Evolutionary conservation across 129 eudicot species (phyloP).

Genomic region (sunflower (Helianthus annuus)): HanXRQr2.0-SUNRISE NC_035434.2:55434437-55434936

Average conservation of each 20-base stretch:
- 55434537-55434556: slow-evolving; percentile 72
- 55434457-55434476: slow-evolving; percentile 73
- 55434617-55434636: slow-evolving; percentile 84
- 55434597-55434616: slow-evolving; percentile 81
- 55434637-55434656: slow-evolving; percentile 38
- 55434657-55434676: neutral
- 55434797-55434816: slow-evolving; percentile 69
- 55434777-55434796: slow-evolving; percentile 73
- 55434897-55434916: slow-evolving; percentile 49
- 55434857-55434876: slow-evolving; percentile 37
- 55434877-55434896: slow-evolving; percentile 17
- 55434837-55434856: slow-evolving; percentile 34
- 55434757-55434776: slow-evolving; percentile 65
- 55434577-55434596: slow-evolving; percentile 80
- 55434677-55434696: neutral
- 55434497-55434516: slow-evolving; percentile 50
- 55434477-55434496: slow-evolving; percentile 72
- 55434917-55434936: slow-evolving; percentile 61
- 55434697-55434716: slow-evolving; percentile 55
- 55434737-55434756: slow-evolving; percentile 50
- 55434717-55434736: slow-evolving; percentile 50
- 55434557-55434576: slow-evolving; percentile 82
- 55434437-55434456: slow-evolving; percentile 75
- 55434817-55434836: slow-evolving; percentile 56
- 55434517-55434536: slow-evolving; percentile 37